phyloP scores from a whole-genome alignment of 208 protist genomes.

The Wallacemonas sp. region DNA sequence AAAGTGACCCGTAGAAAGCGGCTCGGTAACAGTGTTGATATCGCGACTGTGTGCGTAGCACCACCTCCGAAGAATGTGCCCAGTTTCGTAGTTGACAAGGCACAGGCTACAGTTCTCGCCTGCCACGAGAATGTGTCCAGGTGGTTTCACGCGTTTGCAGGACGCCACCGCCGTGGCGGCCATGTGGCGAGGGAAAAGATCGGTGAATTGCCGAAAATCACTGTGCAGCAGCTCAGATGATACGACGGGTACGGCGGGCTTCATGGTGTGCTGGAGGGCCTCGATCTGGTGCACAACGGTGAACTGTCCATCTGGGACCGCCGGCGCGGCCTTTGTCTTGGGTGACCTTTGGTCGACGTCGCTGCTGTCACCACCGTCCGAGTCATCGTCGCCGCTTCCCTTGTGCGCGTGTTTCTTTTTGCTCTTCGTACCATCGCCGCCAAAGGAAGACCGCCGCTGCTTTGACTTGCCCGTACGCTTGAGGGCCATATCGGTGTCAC shows the following conservation, averaged over 20 bases:
- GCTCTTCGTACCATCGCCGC: conserved; percentile 5
- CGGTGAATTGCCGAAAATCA: conserved; percentile 53
- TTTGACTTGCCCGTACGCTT: not conserved
- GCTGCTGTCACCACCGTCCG: not conserved
- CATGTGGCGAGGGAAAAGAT: conserved; percentile 27
- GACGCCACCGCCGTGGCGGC: conserved; percentile 52
- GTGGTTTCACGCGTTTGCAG: conserved; percentile 39
- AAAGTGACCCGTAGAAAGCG: conserved; percentile 41
- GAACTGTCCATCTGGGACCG: not conserved
- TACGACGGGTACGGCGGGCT: conserved; percentile 38
- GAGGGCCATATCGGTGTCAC: conserved; percentile 12
- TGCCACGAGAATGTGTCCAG: conserved; percentile 45
- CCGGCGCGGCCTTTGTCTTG: not conserved
- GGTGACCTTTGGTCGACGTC: not conserved
- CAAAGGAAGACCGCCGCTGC: not conserved
- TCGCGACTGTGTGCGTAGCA: conserved; percentile 48
- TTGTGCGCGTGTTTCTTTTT: conserved; percentile 4
- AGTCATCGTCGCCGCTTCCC: not conserved
- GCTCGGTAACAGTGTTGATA: conserved; percentile 60
- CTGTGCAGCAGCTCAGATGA: conserved; percentile 22
- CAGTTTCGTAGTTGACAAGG: conserved; percentile 64
- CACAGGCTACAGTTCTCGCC: conserved; percentile 61
- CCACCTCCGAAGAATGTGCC: conserved; percentile 54
- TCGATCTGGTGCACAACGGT: conserved; percentile 36
- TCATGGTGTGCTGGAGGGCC: conserved; percentile 52